These are phyloP conservation scores for Pythium dissotocum DNA, from an alignment of 352 stramenopile species.

Conservation along the genomic window DNA sequence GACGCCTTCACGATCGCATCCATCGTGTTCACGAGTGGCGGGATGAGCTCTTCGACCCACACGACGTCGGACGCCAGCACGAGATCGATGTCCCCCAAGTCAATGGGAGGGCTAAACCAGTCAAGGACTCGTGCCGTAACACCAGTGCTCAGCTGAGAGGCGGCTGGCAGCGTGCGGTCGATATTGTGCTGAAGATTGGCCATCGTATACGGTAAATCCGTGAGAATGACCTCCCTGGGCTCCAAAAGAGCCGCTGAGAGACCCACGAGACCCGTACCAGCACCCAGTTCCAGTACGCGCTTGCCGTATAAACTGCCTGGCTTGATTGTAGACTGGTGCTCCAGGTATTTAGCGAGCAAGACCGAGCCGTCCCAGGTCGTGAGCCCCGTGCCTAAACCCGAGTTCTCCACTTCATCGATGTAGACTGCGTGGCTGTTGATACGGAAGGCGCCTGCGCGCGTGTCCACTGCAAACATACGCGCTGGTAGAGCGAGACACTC, in stretches of 20 bases:
- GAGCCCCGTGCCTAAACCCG: constrained; percentile 82
- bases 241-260: constrained; percentile 78
- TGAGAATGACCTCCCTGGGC: constrained; percentile 75
- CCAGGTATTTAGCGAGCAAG: constrained; percentile 91
- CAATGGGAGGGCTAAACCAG: constrained; percentile 58
- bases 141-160: not conserved
- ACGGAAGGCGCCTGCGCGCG: constrained; percentile 38
- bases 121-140: constrained; percentile 44
- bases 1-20: constrained; percentile 47
- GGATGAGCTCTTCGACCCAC: constrained; percentile 88
- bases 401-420: constrained; percentile 77
- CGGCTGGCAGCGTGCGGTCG: constrained; percentile 39
- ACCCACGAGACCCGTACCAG: constrained; percentile 85
- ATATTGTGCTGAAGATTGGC: constrained; percentile 72
- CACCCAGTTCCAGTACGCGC: constrained; percentile 80
- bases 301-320: constrained; percentile 29
- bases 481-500: constrained; percentile 47
- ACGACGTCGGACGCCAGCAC: constrained; percentile 91
- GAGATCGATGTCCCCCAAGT: constrained; percentile 73
- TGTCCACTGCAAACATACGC: constrained; percentile 58
- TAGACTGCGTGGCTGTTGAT: constrained; percentile 53
- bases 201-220: constrained; percentile 88
- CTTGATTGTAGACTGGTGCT: constrained; percentile 35
- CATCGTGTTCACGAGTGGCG: constrained; percentile 80
- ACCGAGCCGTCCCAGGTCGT: constrained; percentile 92